A percentile compares a stretch with the other conserved stretches of the same genome.
These are phyloP conservation scores for Colletotrichum cordylinicola DNA, from an alignment of 2,329 filamentous ascomycete species.

Conservation along the genomic window DNA sequence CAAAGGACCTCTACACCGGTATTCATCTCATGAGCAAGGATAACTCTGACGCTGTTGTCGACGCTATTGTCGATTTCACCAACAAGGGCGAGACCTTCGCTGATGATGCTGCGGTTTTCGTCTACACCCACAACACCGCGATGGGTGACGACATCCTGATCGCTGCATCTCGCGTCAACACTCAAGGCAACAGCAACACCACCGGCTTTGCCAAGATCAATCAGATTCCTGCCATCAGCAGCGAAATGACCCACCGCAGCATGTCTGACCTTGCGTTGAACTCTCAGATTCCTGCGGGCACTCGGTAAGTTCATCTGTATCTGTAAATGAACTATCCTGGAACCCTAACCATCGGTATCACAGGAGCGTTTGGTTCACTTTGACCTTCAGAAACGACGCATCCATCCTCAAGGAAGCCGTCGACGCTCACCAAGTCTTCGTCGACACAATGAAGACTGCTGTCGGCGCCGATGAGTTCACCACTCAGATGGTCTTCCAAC, in stretches of 20 bases:
- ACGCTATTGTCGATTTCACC: constrained; percentile 45
- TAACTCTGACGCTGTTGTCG: constrained; percentile 13
- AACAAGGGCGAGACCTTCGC: constrained; percentile 36
- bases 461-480: constrained; percentile 14
- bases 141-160: constrained; percentile 19
- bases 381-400: constrained; percentile 10
- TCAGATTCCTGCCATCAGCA: neutral
- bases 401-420: constrained; percentile 31
- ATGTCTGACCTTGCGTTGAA: neutral
- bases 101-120: constrained; percentile 29
- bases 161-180: constrained; percentile 23
- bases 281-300: neutral
- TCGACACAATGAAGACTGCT: constrained; percentile 20
- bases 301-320: neutral
- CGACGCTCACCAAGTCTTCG: constrained; percentile 26
- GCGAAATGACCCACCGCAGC: neutral
- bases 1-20: constrained; percentile 17
- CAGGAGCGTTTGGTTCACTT: constrained; percentile 28
- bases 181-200: constrained; percentile 8
- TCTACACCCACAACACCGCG: constrained; percentile 28
- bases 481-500: constrained; percentile 39
- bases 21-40: constrained; percentile 18
- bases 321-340: rapidly evolving
- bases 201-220: neutral
- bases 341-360: constrained; percentile 24